A percentile compares a stretch with the other conserved stretches of the same genome.
Conservation (phyloP, 108 stramenopile species). For the Nannochloropsis salina region DNA sequence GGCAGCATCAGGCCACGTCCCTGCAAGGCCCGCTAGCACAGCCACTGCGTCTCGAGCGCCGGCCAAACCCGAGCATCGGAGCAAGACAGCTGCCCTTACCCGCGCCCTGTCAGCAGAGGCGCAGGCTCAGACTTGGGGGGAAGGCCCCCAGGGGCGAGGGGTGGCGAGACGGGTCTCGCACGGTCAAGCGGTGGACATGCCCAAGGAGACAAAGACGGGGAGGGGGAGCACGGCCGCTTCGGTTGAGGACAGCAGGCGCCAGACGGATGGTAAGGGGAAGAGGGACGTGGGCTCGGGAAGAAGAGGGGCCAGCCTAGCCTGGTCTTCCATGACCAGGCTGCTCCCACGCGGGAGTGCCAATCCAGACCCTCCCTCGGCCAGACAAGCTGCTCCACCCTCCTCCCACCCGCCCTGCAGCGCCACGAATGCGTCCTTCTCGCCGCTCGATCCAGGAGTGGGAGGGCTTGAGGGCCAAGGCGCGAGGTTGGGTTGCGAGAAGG, state of each 20-base stretch:
- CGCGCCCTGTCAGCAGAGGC: neutral
- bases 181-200: neutral
- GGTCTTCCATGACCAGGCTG: neutral
- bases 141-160: neutral
- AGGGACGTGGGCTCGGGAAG: too few relatives aligned
- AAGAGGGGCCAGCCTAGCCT: too few relatives aligned
- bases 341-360: neutral
- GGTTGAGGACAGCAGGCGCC: too few relatives aligned
- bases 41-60: neutral
- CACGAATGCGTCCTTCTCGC: too few relatives aligned
- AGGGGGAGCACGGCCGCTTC: neutral
- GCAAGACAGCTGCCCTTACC: slow-evolving; percentile 29
- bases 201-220: neutral
- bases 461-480: slow-evolving; percentile 24
- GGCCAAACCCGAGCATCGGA: slow-evolving; percentile 52
- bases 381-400: neutral
- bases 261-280: too few relatives aligned
- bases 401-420: neutral
- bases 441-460: neutral
- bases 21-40: too few relatives aligned
- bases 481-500: neutral
- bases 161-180: neutral
- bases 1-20: too few relatives aligned
- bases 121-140: neutral
- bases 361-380: neutral